A percentile compares a stretch with the other conserved stretches of the same genome.
phyloP scores from a whole-genome alignment of 495 filamentous ascomycete genomes.

The Durotheca rogersii region DNA sequence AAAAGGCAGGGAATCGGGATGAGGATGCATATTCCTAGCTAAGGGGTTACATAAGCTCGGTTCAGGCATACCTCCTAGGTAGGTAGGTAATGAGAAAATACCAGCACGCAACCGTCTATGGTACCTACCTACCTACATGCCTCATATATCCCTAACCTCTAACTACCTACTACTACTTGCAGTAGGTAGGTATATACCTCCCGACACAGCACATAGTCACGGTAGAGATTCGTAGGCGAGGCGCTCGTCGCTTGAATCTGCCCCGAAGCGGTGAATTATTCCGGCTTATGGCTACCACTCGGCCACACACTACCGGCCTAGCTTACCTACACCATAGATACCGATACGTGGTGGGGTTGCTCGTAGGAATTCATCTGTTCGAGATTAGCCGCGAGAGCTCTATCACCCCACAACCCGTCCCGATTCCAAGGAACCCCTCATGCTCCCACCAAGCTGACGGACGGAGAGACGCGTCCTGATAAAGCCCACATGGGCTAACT shows the following conservation, averaged over 20 bases:
- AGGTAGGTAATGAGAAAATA: no score
- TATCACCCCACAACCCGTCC: constrained; percentile 30
- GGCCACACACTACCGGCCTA: constrained; percentile 4
- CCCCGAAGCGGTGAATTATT: constrained; percentile 28
- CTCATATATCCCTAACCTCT: no score
- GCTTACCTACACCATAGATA: constrained; percentile 5
- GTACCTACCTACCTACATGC: no score
- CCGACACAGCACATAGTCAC: no score
- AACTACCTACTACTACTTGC: no score
- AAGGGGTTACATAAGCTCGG: no score
- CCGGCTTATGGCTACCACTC: constrained; percentile 1
- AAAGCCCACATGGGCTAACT: constrained; percentile 25
- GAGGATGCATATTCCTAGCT: no score
- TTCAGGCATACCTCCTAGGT: no score
- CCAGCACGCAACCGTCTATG: no score
- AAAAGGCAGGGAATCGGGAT: no score
- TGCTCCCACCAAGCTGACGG: constrained; percentile 12
- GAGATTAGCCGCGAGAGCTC: constrained; percentile 38
- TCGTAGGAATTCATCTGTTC: constrained; percentile 25
- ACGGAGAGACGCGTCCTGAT: neutral
- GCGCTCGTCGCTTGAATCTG: constrained; percentile 22
- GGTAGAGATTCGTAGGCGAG: no score
- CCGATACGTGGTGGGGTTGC: constrained; percentile 28
- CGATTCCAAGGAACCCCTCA: constrained; percentile 22
- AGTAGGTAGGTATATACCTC: no score